These are phyloP conservation scores for Citrullus colocynthis DNA, from an alignment of 306 rosid genomes.

Conservation along the genomic window DNA sequence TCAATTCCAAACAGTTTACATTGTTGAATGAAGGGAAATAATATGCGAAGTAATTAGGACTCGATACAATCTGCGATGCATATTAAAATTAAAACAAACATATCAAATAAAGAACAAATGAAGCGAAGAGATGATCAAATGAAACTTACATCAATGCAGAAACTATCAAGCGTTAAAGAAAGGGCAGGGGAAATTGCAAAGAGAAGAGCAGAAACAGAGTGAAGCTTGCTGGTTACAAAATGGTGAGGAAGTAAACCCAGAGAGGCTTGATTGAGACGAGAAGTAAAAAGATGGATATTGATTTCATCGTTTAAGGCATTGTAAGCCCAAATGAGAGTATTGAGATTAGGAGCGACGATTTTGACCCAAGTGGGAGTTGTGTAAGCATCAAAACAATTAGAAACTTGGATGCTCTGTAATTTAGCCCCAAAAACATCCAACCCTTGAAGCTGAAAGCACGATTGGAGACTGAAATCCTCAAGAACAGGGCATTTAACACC, in stretches of 20 bases:
- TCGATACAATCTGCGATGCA: constrained; percentile 47
- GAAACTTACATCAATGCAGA: constrained; percentile 49
- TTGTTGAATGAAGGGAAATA: constrained; percentile 43
- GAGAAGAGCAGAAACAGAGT: constrained; percentile 36
- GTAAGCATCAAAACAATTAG: constrained; percentile 38
- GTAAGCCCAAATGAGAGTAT: constrained; percentile 29
- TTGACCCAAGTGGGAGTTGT: constrained; percentile 30
- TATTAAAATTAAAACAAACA: too few relatives aligned
- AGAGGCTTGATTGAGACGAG: constrained; percentile 31
- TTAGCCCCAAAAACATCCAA: constrained; percentile 38
- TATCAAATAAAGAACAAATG: too few relatives aligned
- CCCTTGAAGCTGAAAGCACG: constrained; percentile 34
- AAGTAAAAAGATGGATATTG: constrained; percentile 18
- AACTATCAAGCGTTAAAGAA: constrained; percentile 32
- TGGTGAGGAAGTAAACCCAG: constrained; percentile 34
- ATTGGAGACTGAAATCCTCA: constrained; percentile 34
- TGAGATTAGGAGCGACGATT: constrained; percentile 35
- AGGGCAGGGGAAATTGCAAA: constrained; percentile 36
- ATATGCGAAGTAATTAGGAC: constrained; percentile 25
- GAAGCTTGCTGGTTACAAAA: constrained; percentile 27
- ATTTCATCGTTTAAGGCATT: constrained; percentile 35
- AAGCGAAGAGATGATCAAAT: neutral
- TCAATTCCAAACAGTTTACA: constrained; percentile 47
- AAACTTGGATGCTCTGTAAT: constrained; percentile 23
- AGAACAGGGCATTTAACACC: constrained; percentile 36